Conservation (phyloP, 192 early-diverging fungal species). For the Oehlia diaphana region DNA sequence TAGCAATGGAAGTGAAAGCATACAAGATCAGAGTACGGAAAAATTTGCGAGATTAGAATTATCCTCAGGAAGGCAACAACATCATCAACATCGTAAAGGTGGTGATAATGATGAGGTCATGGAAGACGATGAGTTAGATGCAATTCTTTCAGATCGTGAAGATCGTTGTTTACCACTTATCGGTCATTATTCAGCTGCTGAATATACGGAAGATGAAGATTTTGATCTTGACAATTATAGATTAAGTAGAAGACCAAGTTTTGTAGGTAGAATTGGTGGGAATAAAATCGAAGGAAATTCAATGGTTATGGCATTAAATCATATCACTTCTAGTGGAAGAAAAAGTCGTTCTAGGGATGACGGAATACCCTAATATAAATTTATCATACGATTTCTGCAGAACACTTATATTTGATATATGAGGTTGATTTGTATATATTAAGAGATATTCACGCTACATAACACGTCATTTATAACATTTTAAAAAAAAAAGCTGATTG, state of each 20-base stretch:
- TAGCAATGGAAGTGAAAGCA: slow-evolving; percentile 25
- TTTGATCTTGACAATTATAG: not conserved
- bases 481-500: not conserved
- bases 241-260: not conserved
- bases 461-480: not conserved
- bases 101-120: not conserved
- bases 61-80: not conserved
- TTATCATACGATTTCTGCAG: not conserved
- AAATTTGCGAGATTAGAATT: not conserved
- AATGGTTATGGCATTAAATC: slow-evolving; percentile 12
- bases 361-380: slow-evolving; percentile 8
- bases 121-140: slow-evolving; percentile 18
- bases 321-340: not conserved
- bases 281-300: slow-evolving; percentile 2
- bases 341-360: not conserved
- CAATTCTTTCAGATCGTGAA: slow-evolving; percentile 24
- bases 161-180: slow-evolving; percentile 14
- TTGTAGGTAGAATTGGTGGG: not conserved
- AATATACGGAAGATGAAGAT: slow-evolving; percentile 30
- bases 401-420: not conserved
- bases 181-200: slow-evolving; percentile 31
- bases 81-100: not conserved
- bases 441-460: not conserved
- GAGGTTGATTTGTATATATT: not conserved
- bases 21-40: not conserved